Percentiles rank a stretch among this genome's conserved stretches.
Evolutionary conservation across 305 asterid genomes (phyloP).

Genomic region (Petunia hybrid): DNA sequence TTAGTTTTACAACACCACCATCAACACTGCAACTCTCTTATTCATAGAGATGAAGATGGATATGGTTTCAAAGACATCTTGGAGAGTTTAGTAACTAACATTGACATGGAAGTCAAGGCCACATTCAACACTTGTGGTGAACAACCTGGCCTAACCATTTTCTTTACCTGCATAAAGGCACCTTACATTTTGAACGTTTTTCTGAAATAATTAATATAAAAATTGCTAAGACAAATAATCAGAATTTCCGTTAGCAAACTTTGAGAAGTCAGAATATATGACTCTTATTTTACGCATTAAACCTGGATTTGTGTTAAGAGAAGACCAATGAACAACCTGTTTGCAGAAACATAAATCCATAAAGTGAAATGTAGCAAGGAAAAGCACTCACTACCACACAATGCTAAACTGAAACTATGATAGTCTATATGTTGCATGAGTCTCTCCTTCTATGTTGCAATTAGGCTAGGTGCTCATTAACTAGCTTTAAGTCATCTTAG

Average conservation of each 20-base stretch:
- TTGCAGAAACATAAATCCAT: not conserved
- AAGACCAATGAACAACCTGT: not conserved
- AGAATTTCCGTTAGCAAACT: not conserved
- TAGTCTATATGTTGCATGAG: not conserved
- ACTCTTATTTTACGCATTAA: not conserved
- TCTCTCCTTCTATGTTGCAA: too few species aligned
- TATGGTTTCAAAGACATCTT: constrained; percentile 42
- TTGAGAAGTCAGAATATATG: not conserved
- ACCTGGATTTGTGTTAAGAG: not conserved
- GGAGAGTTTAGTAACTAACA: constrained; percentile 47
- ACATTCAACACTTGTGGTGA: constrained; percentile 50
- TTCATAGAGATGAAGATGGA: constrained; percentile 49
- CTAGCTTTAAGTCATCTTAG: too few species aligned
- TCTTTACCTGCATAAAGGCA: constrained; percentile 48
- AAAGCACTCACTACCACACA: not conserved
- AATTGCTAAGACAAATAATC: not conserved
- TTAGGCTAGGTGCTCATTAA: too few species aligned
- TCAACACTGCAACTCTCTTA: not conserved
- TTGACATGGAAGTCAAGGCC: constrained; percentile 52
- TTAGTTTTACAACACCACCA: not conserved
- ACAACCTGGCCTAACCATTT: constrained; percentile 58
- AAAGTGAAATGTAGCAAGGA: not conserved
- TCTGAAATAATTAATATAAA: not conserved
- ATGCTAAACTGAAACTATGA: not conserved
- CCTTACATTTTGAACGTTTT: not conserved